Conservation (phyloP, 192 early-diverging fungal genomes). For the Jimgerdemannia lactiflua region DNA sequence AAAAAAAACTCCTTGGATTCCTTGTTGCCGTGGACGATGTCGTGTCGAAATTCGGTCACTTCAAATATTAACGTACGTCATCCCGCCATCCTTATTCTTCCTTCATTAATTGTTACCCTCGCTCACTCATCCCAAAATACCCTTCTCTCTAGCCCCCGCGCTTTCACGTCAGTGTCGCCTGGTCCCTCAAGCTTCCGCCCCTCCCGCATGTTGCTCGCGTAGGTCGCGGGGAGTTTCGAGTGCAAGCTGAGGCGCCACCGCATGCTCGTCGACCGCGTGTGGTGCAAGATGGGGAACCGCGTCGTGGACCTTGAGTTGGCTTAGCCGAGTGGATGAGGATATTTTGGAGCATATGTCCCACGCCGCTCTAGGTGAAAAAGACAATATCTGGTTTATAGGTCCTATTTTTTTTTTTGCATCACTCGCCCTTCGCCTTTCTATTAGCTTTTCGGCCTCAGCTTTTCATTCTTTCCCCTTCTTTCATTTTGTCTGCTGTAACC, state of each 20-base stretch:
- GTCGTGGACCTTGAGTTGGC: not conserved
- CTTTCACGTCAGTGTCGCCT: not conserved
- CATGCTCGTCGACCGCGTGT: not conserved
- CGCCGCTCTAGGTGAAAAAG: no score
- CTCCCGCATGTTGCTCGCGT: not conserved
- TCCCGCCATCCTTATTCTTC: not conserved
- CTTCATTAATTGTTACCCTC: not conserved
- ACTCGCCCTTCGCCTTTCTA: no score
- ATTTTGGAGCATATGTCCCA: no score
- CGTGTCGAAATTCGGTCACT: slow-evolving; percentile 7
- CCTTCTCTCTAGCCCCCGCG: not conserved
- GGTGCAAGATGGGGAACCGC: not conserved
- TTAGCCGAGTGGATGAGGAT: no score
- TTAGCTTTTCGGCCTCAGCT: no score
- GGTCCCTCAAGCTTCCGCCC: not conserved
- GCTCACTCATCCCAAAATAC: not conserved
- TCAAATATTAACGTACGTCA: slow-evolving; percentile 13
- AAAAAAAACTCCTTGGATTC: slow-evolving; percentile 4
- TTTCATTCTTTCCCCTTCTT: no score
- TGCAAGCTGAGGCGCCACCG: not conserved
- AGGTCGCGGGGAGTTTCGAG: not conserved
- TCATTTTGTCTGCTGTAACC: no score
- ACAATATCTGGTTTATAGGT: no score
- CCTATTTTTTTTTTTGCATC: no score
- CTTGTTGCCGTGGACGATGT: slow-evolving; percentile 10